Base-by-base conservation (phyloP, 257 asterid genomes). In the Przewalskia tangutica region DNA sequence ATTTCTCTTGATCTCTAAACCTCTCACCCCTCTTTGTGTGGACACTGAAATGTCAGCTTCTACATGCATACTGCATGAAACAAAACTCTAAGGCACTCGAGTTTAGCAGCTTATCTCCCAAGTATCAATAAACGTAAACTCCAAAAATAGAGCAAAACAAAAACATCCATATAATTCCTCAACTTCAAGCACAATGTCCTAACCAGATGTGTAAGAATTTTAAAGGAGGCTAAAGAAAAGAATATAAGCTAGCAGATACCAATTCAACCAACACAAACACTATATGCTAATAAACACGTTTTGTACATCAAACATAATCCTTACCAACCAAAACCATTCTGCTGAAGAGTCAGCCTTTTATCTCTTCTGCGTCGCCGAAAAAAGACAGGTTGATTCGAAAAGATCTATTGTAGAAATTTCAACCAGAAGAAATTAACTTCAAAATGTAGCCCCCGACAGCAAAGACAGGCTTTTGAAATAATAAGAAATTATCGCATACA, bases 341-440 rank as follows among this genome's bases (percentile, higher is more conserved):
- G 87, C 85, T 87, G 73, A 91, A 67, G 38, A 83, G 89, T 83
- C 90, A 83, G 84, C 90, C 85, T 62, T 88, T 86, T 85, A 62
- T 85, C 89, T 84, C 86, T 83, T 86, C 89, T 80, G 90, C 91
- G 84, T 85, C 92, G 32, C 91, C 88, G 75, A 86, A 87, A 84
- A 90, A 83, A 84, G 88, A 83, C 84, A 84, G 82, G 88, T 85
- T 12, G 90, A 86, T 86, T 66, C 82, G 89, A 88, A 84, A 82
- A 76, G 81, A 88, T 91, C 90, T 87, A 91, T 88, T 84, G 85
- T 79, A 86, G 80, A 88, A 82, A 85, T 85, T 87, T 85, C 92
- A 87, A 84, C 86, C 88, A 87, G 79, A 82, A 86, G 84, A 88
- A 51, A 87, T 88, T 84, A 91, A 88, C 86, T 85, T 85, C 87